Conservation (phyloP, 2,329 filamentous ascomycete species). For the Sclerotiophoma versabilis region DNA sequence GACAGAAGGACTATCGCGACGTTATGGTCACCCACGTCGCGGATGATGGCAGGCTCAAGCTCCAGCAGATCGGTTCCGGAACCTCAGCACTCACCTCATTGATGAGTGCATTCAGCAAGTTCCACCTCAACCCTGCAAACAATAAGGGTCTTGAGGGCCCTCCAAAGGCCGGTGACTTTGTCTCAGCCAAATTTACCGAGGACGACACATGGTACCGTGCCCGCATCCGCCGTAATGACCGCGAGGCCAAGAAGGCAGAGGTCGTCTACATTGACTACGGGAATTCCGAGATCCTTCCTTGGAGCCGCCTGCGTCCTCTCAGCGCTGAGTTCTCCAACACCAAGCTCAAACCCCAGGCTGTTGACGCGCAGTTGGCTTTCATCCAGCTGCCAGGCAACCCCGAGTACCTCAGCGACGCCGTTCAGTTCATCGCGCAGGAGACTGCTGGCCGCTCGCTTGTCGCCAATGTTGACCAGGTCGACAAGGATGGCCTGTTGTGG, state of each 20-base stretch:
- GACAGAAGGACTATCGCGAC: slow-evolving; percentile 90
- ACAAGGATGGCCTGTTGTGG: slow-evolving; percentile 80
- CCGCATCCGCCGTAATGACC: slow-evolving; percentile 89
- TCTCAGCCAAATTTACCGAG: slow-evolving; percentile 87
- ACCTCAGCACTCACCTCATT: slow-evolving; percentile 84
- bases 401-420: slow-evolving; percentile 80
- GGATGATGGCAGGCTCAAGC: slow-evolving; percentile 79
- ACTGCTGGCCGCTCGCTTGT: slow-evolving; percentile 81
- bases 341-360: slow-evolving; percentile 85
- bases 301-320: slow-evolving; percentile 83
- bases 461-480: slow-evolving; percentile 87
- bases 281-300: slow-evolving; percentile 88
- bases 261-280: slow-evolving; percentile 96
- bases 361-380: slow-evolving; percentile 86
- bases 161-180: slow-evolving; percentile 89
- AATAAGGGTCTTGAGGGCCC: slow-evolving; percentile 73
- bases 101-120: slow-evolving; percentile 89
- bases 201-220: slow-evolving; percentile 96
- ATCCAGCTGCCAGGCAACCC: slow-evolving; percentile 82
- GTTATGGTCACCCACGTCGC: slow-evolving; percentile 93
- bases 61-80: slow-evolving; percentile 88
- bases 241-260: slow-evolving; percentile 83
- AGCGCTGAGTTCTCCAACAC: slow-evolving; percentile 76
- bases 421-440: slow-evolving; percentile 75
- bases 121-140: slow-evolving; percentile 86